Percentiles rank a stretch among this genome's conserved stretches.
Conservation (phyloP, 257 asterid genomes). For the Solanum ahanhuiri region DNA sequence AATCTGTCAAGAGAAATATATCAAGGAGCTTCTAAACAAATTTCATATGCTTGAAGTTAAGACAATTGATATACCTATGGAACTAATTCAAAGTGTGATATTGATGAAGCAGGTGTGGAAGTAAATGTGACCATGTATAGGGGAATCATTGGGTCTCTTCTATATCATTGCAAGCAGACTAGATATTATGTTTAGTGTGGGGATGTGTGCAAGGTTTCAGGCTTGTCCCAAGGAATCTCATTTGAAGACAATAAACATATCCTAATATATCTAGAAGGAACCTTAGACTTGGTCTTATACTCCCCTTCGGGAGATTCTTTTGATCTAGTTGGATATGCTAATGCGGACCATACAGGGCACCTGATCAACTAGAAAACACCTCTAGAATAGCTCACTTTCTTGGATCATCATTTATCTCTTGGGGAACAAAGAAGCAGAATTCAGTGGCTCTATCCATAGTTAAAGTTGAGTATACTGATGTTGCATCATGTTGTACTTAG, state of each 20-base stretch:
- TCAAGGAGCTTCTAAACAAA: neutral
- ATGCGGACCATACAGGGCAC: neutral
- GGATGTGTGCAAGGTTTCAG: no score
- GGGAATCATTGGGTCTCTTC: neutral
- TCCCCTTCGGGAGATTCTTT: neutral
- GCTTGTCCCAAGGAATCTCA: neutral
- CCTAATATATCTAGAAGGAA: neutral
- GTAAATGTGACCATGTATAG: neutral
- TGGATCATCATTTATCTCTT: neutral
- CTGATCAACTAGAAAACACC: neutral
- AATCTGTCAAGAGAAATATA: no score
- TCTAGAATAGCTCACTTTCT: neutral
- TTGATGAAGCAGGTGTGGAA: neutral
- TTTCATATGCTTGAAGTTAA: neutral
- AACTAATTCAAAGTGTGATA: neutral
- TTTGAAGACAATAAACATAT: neutral
- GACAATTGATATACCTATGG: neutral
- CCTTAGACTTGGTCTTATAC: neutral
- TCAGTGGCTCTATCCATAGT: neutral
- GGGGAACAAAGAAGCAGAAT: no score
- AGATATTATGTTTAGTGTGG: neutral
- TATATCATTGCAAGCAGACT: neutral
- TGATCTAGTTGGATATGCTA: neutral
- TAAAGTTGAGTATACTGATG: neutral
- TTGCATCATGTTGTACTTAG: neutral